Evolutionary conservation across 345 rosid genomes (phyloP).

Genomic region (Physaria fendleri): DNA sequence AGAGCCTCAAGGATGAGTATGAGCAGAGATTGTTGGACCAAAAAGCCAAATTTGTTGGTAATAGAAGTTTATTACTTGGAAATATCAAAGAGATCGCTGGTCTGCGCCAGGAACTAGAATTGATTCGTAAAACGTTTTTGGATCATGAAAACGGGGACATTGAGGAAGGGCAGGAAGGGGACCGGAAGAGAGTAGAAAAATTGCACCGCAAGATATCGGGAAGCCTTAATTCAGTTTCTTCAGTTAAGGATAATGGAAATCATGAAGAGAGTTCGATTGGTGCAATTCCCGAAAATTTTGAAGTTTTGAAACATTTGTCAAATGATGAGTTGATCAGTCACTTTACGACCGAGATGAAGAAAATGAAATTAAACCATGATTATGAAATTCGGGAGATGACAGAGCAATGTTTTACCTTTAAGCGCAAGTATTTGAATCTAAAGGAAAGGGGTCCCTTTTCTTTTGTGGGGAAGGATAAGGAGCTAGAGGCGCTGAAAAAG

Average conservation of each 20-base stretch:
- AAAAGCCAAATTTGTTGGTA: conserved; percentile 30
- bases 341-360: conserved; percentile 63
- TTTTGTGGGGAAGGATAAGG: conserved; percentile 58
- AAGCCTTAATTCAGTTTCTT: conserved; percentile 35
- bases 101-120: conserved; percentile 66
- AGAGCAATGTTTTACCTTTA: conserved; percentile 53
- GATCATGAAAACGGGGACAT: conserved; percentile 49
- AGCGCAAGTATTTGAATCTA: conserved; percentile 50
- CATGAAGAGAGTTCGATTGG: conserved; percentile 42
- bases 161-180: conserved; percentile 43
- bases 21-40: conserved; percentile 42
- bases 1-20: conserved; percentile 50
- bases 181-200: conserved; percentile 33
- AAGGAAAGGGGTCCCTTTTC: conserved; percentile 50
- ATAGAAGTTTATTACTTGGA: conserved; percentile 35
- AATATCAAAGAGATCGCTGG: conserved; percentile 52
- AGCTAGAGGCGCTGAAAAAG: conserved; percentile 59
- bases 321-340: conserved; percentile 40
- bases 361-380: conserved; percentile 80
- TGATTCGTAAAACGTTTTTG: conserved; percentile 44
- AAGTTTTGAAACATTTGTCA: conserved; percentile 39
- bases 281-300: conserved; percentile 44
- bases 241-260: conserved; percentile 55
- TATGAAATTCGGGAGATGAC: conserved; percentile 48
- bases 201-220: conserved; percentile 53